phyloP scores from a whole-genome alignment of 345 rosid genomes.

The Hypericum perforatum region DNA sequence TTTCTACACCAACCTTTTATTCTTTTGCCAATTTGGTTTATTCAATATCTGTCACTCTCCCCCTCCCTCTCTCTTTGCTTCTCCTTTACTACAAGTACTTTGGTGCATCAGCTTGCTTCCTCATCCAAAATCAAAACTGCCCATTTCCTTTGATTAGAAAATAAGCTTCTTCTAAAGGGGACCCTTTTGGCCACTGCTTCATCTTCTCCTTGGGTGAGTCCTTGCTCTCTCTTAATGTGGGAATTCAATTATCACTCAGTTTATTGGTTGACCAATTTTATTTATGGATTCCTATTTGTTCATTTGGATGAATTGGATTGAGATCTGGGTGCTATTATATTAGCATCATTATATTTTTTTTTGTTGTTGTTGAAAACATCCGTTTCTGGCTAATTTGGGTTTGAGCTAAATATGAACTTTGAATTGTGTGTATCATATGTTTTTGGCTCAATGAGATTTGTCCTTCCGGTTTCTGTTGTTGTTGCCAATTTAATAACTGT shows the following conservation, averaged over 20 bases:
- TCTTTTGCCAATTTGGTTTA: constrained; percentile 7
- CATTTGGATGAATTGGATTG: constrained; percentile 4
- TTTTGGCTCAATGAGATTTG: too few species aligned
- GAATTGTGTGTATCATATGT: too few species aligned
- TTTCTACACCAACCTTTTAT: constrained; percentile 27
- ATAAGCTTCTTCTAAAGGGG: constrained; percentile 1
- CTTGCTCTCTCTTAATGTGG: background rate
- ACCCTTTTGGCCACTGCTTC: constrained; percentile 9
- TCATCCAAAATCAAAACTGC: constrained; percentile 16
- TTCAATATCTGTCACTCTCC: background rate
- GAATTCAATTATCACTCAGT: constrained; percentile 6
- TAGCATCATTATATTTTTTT: constrained; percentile 2
- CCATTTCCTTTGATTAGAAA: constrained; percentile 12
- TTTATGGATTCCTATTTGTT: constrained; percentile 11
- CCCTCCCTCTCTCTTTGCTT: constrained; percentile 26
- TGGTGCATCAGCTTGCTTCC: constrained; percentile 9
- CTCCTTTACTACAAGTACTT: constrained; percentile 31
- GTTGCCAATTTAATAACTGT: too few species aligned
- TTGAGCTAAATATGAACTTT: too few species aligned
- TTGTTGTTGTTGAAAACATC: background rate
- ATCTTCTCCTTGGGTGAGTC: constrained; percentile 12
- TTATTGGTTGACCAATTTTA: constrained; percentile 10
- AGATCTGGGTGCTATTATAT: constrained; percentile 22
- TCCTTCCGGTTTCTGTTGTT: too few species aligned
- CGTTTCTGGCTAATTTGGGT: background rate